Evolutionary conservation across 1,284 basidiomycete genomes (phyloP), one percentile per base, ranked within the genome.

Genomic region (Butyriboletus appendiculatus): DNA sequence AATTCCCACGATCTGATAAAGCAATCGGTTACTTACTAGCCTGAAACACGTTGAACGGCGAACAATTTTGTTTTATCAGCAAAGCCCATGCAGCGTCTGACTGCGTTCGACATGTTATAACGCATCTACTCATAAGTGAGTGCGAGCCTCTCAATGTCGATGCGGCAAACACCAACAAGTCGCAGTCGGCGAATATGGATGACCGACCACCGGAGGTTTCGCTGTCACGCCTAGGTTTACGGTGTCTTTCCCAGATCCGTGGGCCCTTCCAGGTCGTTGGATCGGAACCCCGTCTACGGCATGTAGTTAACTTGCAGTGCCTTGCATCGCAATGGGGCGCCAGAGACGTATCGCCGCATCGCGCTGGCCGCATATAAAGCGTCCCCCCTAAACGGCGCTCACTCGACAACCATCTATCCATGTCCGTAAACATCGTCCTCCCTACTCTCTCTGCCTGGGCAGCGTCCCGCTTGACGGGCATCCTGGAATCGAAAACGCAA

Each of bases 371-470:
- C 48, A 30, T 59, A 64, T 62, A 62, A 64, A 45, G 24, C 12
- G 43, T 15, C 38, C 24, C 24, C 24, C 24, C 30, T 11, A 33
- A 30, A 46, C 39, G 4, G 20, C 11, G 28, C 26, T 37, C 6
- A 24, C 1, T 24, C 24, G 5, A 24, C 24, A 8, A 24, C 26
- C 7, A 26, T 26, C 26, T 24, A 8, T 26, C 6, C 51, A 72
- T 72, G 67, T 53, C 68, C 15, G 51, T 53, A 5, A 59, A 66
- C n/a, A 52, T 71, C 44, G 60, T 72, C 41, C 71, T 75, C 55
- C 71, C 69, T 22, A 41, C 63, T 5, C 76, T 78, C 48, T 67
- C 70, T 5, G 51, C 62, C 20, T 78, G 70, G 70, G 67, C 70
- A 11, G 52, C 75, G 46, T 55, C 63, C 30, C 72, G 50, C 48